Evolutionary conservation across 441 rosid species (phyloP).

Genomic region (Gossypium laxum): DNA sequence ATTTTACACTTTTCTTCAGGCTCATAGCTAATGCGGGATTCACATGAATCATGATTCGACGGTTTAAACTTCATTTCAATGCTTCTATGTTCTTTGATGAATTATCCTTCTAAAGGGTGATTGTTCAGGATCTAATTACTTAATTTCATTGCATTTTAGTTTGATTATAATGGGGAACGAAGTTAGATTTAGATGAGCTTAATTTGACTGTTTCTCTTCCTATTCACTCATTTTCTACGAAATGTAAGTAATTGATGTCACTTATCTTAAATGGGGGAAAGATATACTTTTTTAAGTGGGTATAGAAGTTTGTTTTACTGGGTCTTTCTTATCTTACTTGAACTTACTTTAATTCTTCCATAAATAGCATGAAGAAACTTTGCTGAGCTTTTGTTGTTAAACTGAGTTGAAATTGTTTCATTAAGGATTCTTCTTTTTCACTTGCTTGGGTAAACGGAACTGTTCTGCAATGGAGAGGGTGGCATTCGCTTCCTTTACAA

Average conservation of each 20-base stretch:
- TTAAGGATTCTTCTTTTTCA: neutral
- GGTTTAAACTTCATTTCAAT: neutral
- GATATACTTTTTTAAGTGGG: neutral
- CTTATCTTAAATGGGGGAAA: neutral
- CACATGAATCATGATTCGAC: neutral
- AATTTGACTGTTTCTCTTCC: neutral
- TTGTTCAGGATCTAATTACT: neutral
- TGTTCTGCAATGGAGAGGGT: slow-evolving; percentile 21
- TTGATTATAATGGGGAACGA: neutral
- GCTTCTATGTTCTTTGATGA: neutral
- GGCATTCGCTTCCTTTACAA: slow-evolving; percentile 10
- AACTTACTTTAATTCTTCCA: neutral
- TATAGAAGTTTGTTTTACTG: neutral
- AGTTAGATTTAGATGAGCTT: neutral
- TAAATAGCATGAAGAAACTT: neutral
- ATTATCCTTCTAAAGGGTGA: neutral
- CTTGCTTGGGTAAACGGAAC: neutral
- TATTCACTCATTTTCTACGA: neutral
- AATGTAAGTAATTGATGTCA: neutral
- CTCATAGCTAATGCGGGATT: neutral
- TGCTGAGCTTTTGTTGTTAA: neutral
- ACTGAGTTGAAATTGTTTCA: neutral
- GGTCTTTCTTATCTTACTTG: neutral
- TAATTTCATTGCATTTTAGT: neutral
- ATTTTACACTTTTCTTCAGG: neutral